Percentiles rank a stretch among this genome's conserved stretches.
These are phyloP conservation scores for Pisolithus sp. DNA, from an alignment of 768 basidiomycete genomes.

Conservation along the genomic window DNA sequence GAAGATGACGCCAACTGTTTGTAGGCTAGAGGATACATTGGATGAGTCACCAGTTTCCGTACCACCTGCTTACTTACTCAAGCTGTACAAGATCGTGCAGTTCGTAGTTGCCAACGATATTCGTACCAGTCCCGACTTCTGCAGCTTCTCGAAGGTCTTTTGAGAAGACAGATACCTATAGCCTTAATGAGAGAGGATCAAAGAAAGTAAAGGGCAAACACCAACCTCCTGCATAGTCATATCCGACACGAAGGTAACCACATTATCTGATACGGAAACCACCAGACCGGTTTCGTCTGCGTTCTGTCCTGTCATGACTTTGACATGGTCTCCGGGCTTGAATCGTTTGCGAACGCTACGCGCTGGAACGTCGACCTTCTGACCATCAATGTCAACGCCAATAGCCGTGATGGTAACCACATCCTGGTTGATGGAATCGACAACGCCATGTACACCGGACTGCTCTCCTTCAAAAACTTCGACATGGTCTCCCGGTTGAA, in stretches of 20 bases:
- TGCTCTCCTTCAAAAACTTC: constrained; percentile 98
- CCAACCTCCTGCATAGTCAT: constrained; percentile 91
- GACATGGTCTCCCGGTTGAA: constrained; percentile 97
- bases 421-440: constrained; percentile 84
- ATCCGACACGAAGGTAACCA: constrained; percentile 95
- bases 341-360: constrained; percentile 90
- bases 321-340: constrained; percentile 97
- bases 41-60: constrained; percentile 6
- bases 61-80: constrained; percentile 54
- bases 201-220: not conserved
- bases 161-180: constrained; percentile 90
- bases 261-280: constrained; percentile 81
- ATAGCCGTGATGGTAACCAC: constrained; percentile 78
- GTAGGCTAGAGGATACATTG: constrained; percentile 45
- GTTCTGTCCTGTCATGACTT: constrained; percentile 95
- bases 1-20: constrained; percentile 95
- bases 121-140: constrained; percentile 89
- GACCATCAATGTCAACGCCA: constrained; percentile 79
- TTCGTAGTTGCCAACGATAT: constrained; percentile 89
- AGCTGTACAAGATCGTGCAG: constrained; percentile 95
- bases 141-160: constrained; percentile 97
- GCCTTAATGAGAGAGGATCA: constrained; percentile 4
- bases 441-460: constrained; percentile 84
- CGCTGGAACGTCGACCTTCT: constrained; percentile 80
- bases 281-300: constrained; percentile 94